Evolutionary conservation across 768 basidiomycete genomes (phyloP), one percentile per base, ranked within the genome.

Genomic region (Daedaleopsis nitida): DNA sequence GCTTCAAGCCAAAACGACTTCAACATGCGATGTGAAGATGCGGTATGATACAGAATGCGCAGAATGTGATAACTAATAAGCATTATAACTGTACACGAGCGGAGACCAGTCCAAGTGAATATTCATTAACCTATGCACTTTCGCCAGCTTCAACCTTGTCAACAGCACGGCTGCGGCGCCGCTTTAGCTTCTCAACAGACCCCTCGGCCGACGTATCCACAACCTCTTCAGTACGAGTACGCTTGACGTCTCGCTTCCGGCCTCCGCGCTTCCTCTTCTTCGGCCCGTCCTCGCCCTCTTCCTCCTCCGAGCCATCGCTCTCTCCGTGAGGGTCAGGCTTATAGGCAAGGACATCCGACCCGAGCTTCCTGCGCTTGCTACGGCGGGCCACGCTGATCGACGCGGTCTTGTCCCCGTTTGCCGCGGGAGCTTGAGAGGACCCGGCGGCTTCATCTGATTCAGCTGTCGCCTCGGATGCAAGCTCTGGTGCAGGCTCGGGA

Each of bases 281-380:
- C 56, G 51, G 38, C 14, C 39, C 37, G 1, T 48, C 56, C 9
- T 17, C 39, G 4, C 53, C 53, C 9, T 55, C 70, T 10, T 72
- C 74, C 11, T 71, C 73, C 23, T 62, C 67, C 37, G 72, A 71
- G 23, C 72, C 72, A 10, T 71, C 72, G 13, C 37, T 56, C 21
- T 47, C 53, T 3, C 68, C 74, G 2, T 69, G 69, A 32, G 27
- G 7, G 4, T 65, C 69, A 3, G 79, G 80, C 50, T 78, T 72
- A 66, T 79, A 81, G 16, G 76, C 74, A 17, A 70, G 62, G 9
- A 68, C 71, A 60, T 80, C 78, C 24, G 48, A 58, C 39, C 68
- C 66, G n/a, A 78, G 70, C 34, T 74, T 70, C 63, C 67, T 74
- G 58, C 69, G 65, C 11, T 68, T 63, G 23, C 70, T 38, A 19